Base-by-base conservation (phyloP, 2,329 filamentous ascomycete species). In the Rhinocladiella mackenziei region DNA sequence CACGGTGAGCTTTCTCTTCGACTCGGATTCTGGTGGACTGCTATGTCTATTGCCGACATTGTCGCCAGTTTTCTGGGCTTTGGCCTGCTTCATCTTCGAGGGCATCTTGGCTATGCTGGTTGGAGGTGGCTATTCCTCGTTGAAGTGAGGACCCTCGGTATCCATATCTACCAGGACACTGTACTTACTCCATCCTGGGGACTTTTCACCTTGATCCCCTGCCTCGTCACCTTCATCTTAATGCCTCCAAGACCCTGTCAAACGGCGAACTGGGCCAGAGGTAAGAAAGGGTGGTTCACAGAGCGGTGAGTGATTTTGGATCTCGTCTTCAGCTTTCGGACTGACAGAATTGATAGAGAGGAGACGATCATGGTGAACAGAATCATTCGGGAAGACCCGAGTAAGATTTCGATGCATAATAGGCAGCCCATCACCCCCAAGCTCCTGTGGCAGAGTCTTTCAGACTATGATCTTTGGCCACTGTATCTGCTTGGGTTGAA, bases 311-410 rank as follows among this genome's bases (percentile, higher is more conserved):
- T 38, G n/a, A n/a, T 9, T 19, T n/a, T 0, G 11, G 3, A 15
- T 17, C 31, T 33, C n/a, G 18, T n/a, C n/a, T 7, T 14, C 3
- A 15, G 29, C 11, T 9, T 7, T 22, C 17, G 9, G 7, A 7
- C 17, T 33, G 15, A 33, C 18, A 23, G 8, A 14, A 1, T 13
- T 1, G 78, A 81, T 56, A 68, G 73, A 0, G 78, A 86, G 58
- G 81, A 85, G 55, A 71, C 74, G 19, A 84, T 85, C 51, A 78
- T 85, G 72, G 73, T 82, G 23, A 85, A 83, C 56, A 10, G 45
- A 13, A 20, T 52, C 18, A 28, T 49, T 13, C 39, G 48, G n/a
- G 48, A 49, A 10, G 48, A 53, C 17, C 48, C 50, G 11, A 29
- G 23, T n/a, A 78, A 78, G 54, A 73, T 74, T 14, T 68, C 69